These are phyloP conservation scores for Metrosideros polymorpha DNA, from an alignment of 441 rosid genomes.

Conservation along the genomic window DNA sequence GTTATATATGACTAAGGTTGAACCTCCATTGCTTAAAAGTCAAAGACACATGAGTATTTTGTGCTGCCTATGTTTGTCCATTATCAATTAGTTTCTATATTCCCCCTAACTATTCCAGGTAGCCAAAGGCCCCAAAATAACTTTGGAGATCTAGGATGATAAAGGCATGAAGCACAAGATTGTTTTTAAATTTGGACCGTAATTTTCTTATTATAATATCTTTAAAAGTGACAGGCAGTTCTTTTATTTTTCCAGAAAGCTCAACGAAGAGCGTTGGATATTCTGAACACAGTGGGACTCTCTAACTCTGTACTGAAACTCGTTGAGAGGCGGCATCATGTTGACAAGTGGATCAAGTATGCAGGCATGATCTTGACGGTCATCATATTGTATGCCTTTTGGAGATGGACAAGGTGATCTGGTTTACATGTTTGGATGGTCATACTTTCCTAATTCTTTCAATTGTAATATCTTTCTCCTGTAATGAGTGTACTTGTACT, in stretches of 20 bases:
- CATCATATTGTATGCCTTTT: slow-evolving; percentile 44
- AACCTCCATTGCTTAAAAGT: neutral
- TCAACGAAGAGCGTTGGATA: slow-evolving; percentile 88
- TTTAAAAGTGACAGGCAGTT: neutral
- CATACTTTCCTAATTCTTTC: neutral
- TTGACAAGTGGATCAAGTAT: slow-evolving; percentile 90
- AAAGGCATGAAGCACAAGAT: neutral
- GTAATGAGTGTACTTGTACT: neutral
- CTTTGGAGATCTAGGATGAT: neutral
- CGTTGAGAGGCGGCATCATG: slow-evolving; percentile 86
- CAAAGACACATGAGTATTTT: neutral
- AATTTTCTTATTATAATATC: neutral
- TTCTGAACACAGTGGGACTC: slow-evolving; percentile 91
- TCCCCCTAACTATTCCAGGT: neutral
- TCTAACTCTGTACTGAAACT: slow-evolving; percentile 89
- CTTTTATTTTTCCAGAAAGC: slow-evolving; percentile 39
- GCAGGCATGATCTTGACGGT: slow-evolving; percentile 67
- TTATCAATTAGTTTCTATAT: neutral
- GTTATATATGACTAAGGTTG: neutral
- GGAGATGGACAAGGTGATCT: slow-evolving; percentile 58
- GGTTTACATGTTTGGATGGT: neutral
- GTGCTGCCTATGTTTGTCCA: neutral
- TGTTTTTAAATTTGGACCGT: neutral
- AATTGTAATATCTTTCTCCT: neutral
- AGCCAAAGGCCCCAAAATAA: neutral